Conservation (phyloP, 1,139 yeast species). For the Nakaseomyces uthaithaninus region DNA sequence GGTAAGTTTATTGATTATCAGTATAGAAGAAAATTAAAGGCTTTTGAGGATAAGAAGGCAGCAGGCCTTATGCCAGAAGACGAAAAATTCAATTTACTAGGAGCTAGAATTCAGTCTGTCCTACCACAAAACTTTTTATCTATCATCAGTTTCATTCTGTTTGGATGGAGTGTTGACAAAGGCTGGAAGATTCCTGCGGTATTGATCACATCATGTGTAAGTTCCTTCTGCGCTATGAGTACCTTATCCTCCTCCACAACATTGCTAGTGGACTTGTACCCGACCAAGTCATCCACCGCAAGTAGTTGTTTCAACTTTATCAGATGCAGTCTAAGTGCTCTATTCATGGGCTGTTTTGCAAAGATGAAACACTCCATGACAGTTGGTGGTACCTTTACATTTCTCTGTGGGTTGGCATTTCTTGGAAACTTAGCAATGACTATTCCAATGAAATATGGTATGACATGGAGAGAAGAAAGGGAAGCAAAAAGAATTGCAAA, state of each 20-base stretch:
- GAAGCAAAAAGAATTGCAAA: not conserved
- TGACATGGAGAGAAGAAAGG: constrained; percentile 28
- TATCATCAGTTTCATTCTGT: constrained; percentile 39
- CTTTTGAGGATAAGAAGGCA: constrained; percentile 24
- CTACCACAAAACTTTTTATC: constrained; percentile 36
- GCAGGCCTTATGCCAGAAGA: constrained; percentile 21
- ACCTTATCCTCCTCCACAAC: constrained; percentile 47
- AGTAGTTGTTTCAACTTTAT: constrained; percentile 52
- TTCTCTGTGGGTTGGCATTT: constrained; percentile 37
- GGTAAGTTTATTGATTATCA: constrained; percentile 43
- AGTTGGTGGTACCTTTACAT: constrained; percentile 57
- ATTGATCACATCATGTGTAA: constrained; percentile 45
- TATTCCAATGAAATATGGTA: constrained; percentile 30
- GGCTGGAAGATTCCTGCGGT: constrained; percentile 46
- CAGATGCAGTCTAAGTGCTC: constrained; percentile 54
- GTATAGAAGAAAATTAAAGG: constrained; percentile 31
- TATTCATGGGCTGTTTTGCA: constrained; percentile 54
- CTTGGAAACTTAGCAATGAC: constrained; percentile 23
- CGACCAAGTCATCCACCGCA: constrained; percentile 52
- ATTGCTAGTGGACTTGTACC: constrained; percentile 53
- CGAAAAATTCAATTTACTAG: constrained; percentile 38
- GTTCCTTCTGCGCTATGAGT: constrained; percentile 48
- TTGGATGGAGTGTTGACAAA: constrained; percentile 64
- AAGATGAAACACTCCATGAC: constrained; percentile 46
- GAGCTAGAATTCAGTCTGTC: constrained; percentile 40